A percentile compares a stretch with the other conserved stretches of the same genome.
Evolutionary conservation across 1,139 yeast genomes (phyloP).

Genomic region (Kodamaea fungicola): DNA sequence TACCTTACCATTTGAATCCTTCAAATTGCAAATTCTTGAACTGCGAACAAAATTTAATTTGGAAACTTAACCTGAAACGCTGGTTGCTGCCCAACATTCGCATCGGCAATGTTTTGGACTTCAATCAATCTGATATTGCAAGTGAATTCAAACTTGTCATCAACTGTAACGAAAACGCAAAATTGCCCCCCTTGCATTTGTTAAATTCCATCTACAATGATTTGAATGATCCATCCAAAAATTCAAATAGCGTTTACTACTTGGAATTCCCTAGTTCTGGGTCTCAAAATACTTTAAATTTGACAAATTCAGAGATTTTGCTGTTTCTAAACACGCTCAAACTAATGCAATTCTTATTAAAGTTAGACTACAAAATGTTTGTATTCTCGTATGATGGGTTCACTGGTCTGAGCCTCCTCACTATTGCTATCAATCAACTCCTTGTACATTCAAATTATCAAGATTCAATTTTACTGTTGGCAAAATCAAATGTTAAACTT

Average conservation of each 20-base stretch:
- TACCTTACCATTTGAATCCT: slow-evolving; percentile 2
- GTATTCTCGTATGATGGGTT: slow-evolving; percentile 40
- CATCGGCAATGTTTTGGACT: slow-evolving; percentile 34
- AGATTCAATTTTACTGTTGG: slow-evolving; percentile 13
- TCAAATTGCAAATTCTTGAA: slow-evolving; percentile 22
- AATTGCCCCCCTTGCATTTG: slow-evolving; percentile 23
- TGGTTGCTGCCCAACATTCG: slow-evolving; percentile 28
- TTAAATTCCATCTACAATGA: slow-evolving; percentile 15
- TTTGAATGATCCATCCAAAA: slow-evolving; percentile 7
- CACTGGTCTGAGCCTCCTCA: slow-evolving; percentile 35
- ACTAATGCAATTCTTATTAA: slow-evolving; percentile 22
- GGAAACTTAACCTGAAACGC: slow-evolving; percentile 33
- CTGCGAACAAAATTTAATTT: slow-evolving; percentile 36
- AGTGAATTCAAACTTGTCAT: slow-evolving; percentile 29
- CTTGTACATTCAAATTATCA: slow-evolving; percentile 18
- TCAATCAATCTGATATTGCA: slow-evolving; percentile 16
- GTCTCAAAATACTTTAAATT: slow-evolving; percentile 16
- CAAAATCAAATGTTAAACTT: slow-evolving; percentile 18
- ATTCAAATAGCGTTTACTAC: slow-evolving; percentile 16
- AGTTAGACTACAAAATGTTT: slow-evolving; percentile 23
- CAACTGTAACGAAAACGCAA: slow-evolving; percentile 34
- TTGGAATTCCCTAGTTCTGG: slow-evolving; percentile 39
- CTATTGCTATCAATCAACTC: slow-evolving; percentile 17
- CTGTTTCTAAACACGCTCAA: slow-evolving; percentile 32
- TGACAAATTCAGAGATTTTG: slow-evolving; percentile 25